phyloP scores from a whole-genome alignment of 106 monocot species.

The Triglochin maritima region DNA sequence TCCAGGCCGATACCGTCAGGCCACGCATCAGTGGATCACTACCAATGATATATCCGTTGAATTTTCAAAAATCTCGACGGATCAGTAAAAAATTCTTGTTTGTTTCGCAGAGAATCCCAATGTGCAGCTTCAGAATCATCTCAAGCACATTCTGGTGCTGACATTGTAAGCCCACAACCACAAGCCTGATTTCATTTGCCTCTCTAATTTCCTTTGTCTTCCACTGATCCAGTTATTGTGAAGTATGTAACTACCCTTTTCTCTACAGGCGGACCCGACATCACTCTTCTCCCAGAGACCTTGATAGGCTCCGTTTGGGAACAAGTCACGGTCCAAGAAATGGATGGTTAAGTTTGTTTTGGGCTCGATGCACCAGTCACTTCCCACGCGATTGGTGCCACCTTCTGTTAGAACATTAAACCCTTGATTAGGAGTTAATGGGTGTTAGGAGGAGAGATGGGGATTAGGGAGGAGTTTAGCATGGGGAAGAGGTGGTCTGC shows the following conservation, averaged over 20 bases:
- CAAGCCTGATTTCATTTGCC: slow-evolving; percentile 58
- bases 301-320: slow-evolving; percentile 89
- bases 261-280: slow-evolving; percentile 41
- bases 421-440: too few species aligned
- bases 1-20: too few species aligned
- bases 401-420: too few species aligned
- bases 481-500: too few species aligned
- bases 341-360: slow-evolving; percentile 50
- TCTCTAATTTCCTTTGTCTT: slow-evolving; percentile 59
- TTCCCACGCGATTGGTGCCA: slow-evolving; percentile 48
- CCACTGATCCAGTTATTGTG: slow-evolving; percentile 98
- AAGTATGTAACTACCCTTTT: slow-evolving; percentile 50
- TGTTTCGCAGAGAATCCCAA: neutral
- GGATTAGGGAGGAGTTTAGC: too few species aligned
- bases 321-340: slow-evolving; percentile 57
- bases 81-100: too few species aligned
- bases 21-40: too few species aligned
- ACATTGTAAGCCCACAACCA: slow-evolving; percentile 78
- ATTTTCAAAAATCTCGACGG: too few species aligned
- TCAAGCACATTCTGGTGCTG: slow-evolving; percentile 55
- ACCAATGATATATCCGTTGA: too few species aligned
- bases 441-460: too few species aligned
- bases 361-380: slow-evolving; percentile 53
- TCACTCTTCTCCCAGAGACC: slow-evolving; percentile 60
- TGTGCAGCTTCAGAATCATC: neutral